A percentile compares a stretch with the other conserved stretches of the same genome.
Evolutionary conservation across 192 early-diverging fungal genomes (phyloP).

Genomic region (Kickxella alabastrina): DNA sequence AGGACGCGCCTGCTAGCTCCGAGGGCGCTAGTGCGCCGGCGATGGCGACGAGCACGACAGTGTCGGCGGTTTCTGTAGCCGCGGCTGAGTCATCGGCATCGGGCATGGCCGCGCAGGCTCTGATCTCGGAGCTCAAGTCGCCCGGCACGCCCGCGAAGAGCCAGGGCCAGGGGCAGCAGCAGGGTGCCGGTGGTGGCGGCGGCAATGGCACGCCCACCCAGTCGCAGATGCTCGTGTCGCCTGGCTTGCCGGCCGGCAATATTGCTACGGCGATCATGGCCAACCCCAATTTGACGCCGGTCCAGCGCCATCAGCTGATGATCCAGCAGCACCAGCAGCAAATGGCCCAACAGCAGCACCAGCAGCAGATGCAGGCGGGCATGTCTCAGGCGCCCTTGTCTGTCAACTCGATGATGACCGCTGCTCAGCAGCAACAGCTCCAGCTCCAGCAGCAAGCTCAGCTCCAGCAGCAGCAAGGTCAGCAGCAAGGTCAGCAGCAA

Average conservation of each 20-base stretch:
- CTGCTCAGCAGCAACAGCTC: constrained; percentile 4
- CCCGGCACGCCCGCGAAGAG: neutral
- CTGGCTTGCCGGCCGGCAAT: constrained; percentile 1
- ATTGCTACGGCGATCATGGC: constrained; percentile 21
- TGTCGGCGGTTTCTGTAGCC: neutral
- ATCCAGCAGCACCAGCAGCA: constrained; percentile 22
- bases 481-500: constrained; percentile 16
- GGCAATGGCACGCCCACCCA: neutral
- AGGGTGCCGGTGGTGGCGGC: neutral
- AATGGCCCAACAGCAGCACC: constrained; percentile 9
- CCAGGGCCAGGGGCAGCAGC: neutral
- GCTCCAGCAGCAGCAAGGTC: neutral
- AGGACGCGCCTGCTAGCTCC: neutral
- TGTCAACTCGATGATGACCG: neutral
- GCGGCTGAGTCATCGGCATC: constrained; percentile 11
- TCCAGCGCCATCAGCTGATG: constrained; percentile 23
- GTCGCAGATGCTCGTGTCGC: constrained; percentile 5
- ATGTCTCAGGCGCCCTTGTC: neutral
- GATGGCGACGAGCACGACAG: neutral
- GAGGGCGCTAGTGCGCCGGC: neutral
- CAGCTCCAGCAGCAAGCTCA: constrained; percentile 3
- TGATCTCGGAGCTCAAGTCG: constrained; percentile 3
- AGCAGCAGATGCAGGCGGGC: constrained; percentile 5
- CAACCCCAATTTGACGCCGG: constrained; percentile 14
- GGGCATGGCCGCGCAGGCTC: constrained; percentile 6